Evolutionary conservation across 352 stramenopile genomes (phyloP).

Genomic region (Globisporangium emineosum): DNA sequence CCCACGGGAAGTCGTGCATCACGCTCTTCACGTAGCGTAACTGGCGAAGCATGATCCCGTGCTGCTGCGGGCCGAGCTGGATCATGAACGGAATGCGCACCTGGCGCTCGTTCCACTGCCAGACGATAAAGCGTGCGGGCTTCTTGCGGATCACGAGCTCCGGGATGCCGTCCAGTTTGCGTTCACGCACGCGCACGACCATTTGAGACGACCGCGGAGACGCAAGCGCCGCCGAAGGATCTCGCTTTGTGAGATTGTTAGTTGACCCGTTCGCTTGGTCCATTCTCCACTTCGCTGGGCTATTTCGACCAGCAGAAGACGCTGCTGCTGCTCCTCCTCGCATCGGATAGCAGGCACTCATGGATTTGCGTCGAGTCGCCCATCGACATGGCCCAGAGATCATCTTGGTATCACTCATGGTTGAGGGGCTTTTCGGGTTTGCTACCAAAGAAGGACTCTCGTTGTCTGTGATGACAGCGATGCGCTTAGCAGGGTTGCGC

Average conservation of each 20-base stretch:
- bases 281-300: slow-evolving; percentile 14
- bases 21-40: slow-evolving; percentile 80
- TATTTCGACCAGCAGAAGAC: slow-evolving; percentile 4
- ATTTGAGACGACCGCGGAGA: slow-evolving; percentile 42
- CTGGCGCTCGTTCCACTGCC: slow-evolving; percentile 62
- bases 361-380: slow-evolving; percentile 52
- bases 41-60: slow-evolving; percentile 77
- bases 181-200: slow-evolving; percentile 52
- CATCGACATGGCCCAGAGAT: slow-evolving; percentile 16
- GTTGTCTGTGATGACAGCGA: neutral
- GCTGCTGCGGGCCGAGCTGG: slow-evolving; percentile 64
- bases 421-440: too few relatives aligned
- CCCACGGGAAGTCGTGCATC: slow-evolving; percentile 84
- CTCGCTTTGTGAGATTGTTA: slow-evolving; percentile 7
- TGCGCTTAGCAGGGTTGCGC: slow-evolving; percentile 45
- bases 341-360: slow-evolving; percentile 30
- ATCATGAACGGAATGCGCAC: slow-evolving; percentile 51
- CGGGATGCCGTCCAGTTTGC: slow-evolving; percentile 40
- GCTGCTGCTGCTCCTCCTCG: neutral
- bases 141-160: slow-evolving; percentile 68
- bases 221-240: neutral
- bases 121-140: slow-evolving; percentile 41
- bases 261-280: neutral
- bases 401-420: neutral
- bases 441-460: neutral